These are phyloP conservation scores for Psilocybe azurescens DNA, from an alignment of 768 basidiomycete species.

Conservation along the genomic window DNA sequence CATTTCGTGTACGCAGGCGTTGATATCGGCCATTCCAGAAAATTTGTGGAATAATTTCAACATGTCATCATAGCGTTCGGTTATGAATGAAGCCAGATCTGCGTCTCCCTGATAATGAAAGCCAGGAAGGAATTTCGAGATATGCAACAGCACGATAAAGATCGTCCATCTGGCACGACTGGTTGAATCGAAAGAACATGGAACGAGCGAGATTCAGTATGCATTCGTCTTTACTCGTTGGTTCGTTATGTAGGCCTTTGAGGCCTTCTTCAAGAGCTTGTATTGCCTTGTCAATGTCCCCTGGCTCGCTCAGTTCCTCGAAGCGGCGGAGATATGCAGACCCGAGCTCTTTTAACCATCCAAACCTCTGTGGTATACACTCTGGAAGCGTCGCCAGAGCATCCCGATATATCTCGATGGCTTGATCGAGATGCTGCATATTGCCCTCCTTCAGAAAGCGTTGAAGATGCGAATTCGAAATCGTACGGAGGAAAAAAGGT, in stretches of 20 bases:
- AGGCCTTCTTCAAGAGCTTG: not conserved
- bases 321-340: not conserved
- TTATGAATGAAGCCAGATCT: not conserved
- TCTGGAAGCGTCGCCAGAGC: not conserved
- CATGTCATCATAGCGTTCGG: not conserved
- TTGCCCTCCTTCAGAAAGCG: not conserved
- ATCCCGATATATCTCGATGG: not conserved
- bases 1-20: not conserved
- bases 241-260: not conserved
- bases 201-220: not conserved
- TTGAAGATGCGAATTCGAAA: not conserved
- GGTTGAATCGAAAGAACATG: conserved; percentile 1
- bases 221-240: not conserved
- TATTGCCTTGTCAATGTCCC: not conserved
- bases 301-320: not conserved
- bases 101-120: not conserved
- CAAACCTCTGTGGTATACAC: not conserved
- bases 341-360: not conserved
- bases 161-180: not conserved
- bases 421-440: not conserved
- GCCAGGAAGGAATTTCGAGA: not conserved
- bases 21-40: not conserved
- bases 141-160: not conserved
- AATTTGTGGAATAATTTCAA: not conserved
- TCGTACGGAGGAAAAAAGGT: not conserved